Base-by-base conservation (phyloP, 2,329 filamentous ascomycete genomes). In the Phyllosticta capitalensis region DNA sequence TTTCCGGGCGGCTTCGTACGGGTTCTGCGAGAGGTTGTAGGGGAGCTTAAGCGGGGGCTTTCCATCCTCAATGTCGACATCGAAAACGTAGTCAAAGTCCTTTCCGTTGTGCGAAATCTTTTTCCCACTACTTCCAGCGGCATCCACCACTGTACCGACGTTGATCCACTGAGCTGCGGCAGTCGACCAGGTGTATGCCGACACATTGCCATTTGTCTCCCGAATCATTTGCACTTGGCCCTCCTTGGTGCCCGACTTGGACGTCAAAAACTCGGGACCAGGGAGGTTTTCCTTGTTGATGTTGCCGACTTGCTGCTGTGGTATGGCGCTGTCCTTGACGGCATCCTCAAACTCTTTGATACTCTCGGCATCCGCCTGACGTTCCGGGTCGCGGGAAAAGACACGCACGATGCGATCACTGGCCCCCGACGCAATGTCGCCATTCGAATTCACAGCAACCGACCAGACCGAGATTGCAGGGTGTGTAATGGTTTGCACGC, bases 381-480 rank as follows among this genome's bases (percentile, higher is more conserved):
- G 84, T 51, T 88, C 85, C 5, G 79, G 71, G 57, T 81, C 84
- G 67, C 90, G 82, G 12, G 86, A 92, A 70, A 97, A 99, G 60
- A 97, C 79, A 51, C 94, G 86, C 9, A 91, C 86, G 52, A 92
- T 77, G 59, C 89, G 86, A 69, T 99, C 94, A 71, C 92, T 99
- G 26, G 92, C 87, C 30, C 92, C 94, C 2, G 89, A 89, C n/a
- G 90, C 90, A 62, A 99, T 92, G 67, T 99, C 95, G 21, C 94
- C 92, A 54, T 83, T 95, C 63, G 80, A 69, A 68, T 89, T 94
- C 10, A 83, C 88, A n/a, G 91, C 89, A 19, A 99, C 90, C 14
- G 84, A 81, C 94, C 94, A 99, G 5, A 99, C 92, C 0, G 92
- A 97, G 59, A 97, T 95, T 9, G 94, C 94, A 10, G 94, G 94